Base-by-base conservation (phyloP, 1,284 basidiomycete genomes). In the Pyrrhoderma lamaoense region DNA sequence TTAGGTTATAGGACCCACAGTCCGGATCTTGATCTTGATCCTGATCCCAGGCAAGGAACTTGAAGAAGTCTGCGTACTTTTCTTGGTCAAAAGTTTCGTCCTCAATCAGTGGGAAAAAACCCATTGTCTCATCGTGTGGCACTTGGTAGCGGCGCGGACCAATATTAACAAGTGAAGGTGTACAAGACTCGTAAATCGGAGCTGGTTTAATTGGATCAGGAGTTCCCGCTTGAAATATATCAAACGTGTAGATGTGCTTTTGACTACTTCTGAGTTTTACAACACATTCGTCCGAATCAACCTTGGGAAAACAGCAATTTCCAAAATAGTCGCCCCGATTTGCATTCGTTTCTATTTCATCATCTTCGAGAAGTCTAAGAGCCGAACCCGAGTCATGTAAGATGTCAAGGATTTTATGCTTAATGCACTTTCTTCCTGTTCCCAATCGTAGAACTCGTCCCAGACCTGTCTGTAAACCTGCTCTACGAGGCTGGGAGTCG, bases 81-180 rank as follows among this genome's bases (percentile, higher is more conserved):
- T 43, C 25, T 18, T 19, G 11, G 9, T 50, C 40, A 19, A 50
- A 31, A 5, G 42, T 44, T 13, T 40, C 18, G 21, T 50, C 42
- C n/a, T 50, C 49, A 19, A 44, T 23, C 19, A 43, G 44, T 1
- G 49, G 49, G 21, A 50, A 44, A 23, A 50, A 50, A 5, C 16
- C n/a, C 16, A 50, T 21, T 13, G 27, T 36, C 37, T 50, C 49
- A 21, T 44, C 42, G 31, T 8, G n/a, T 9, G 9, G 35, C 13
- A 36, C 21, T 22, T 47, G 34, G 18, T 8, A 37, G 18, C 49
- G 40, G 18, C 25, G 23, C 5, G 39, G 49, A 2, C 42, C 49
- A 21, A 50, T 43, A 31, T 27, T 50, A 1, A 50, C 35, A 3
- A 42, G 42, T 11, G 49, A 34, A 8, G 49, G 49, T 13, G 49